phyloP scores from a whole-genome alignment of 148 eudicot species.

The Cornus kousa region DNA sequence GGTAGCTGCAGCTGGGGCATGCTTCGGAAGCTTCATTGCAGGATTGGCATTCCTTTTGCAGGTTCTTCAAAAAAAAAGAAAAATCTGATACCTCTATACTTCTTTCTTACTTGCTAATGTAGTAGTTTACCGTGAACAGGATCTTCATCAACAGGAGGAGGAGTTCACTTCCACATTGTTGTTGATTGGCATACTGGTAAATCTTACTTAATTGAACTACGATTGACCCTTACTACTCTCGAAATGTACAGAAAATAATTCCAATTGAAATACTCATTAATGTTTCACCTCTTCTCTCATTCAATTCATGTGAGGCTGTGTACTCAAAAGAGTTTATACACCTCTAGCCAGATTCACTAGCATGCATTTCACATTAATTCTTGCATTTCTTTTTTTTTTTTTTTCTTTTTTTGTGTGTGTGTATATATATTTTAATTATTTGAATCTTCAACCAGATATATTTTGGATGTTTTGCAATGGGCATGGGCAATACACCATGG shows the following conservation, averaged over 20 bases:
- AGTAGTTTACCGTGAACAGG: slow-evolving; percentile 11
- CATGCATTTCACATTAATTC: background rate
- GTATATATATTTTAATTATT: background rate
- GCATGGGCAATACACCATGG: slow-evolving; percentile 22
- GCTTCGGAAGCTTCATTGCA: slow-evolving; percentile 21
- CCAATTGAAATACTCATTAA: background rate
- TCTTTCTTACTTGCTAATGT: background rate
- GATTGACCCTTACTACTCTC: background rate
- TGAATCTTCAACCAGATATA: slow-evolving; percentile 15
- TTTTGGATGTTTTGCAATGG: slow-evolving; percentile 10
- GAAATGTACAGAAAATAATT: background rate
- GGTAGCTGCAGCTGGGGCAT: slow-evolving; percentile 20
- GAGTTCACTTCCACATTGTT: slow-evolving; percentile 22
- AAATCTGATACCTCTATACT: background rate
- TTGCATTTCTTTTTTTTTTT: background rate
- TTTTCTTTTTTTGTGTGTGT: too few relatives aligned
- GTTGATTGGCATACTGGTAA: slow-evolving; percentile 28
- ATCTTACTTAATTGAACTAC: background rate
- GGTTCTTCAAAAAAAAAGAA: slow-evolving; percentile 12
- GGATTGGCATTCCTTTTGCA: slow-evolving; percentile 23
- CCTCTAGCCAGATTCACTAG: too few relatives aligned
- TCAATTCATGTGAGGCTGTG: too few relatives aligned
- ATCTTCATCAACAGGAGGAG: slow-evolving; percentile 7
- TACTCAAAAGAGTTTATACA: too few relatives aligned
- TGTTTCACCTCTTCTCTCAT: background rate